Conservation (phyloP, 2,329 filamentous ascomycete species). For the Gnomoniopsis smithogilvyi region DNA sequence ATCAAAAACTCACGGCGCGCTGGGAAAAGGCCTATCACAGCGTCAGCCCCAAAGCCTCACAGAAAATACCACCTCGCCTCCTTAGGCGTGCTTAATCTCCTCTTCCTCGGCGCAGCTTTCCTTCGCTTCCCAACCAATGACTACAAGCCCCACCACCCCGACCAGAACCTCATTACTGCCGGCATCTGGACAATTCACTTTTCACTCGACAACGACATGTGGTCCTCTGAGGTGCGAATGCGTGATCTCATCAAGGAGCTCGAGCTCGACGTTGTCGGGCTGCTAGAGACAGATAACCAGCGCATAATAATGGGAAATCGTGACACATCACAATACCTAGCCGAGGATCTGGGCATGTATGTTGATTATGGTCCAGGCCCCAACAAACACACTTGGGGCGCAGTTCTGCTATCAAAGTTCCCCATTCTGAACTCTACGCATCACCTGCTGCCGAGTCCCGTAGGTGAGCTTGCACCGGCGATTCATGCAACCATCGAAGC, state of each 20-base stretch:
- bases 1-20: constrained; percentile 41
- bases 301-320: constrained; percentile 99
- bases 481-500: constrained; percentile 96
- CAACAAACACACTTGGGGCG: constrained; percentile 98
- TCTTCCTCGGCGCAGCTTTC: constrained; percentile 79
- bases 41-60: constrained; percentile 31
- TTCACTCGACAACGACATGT: constrained; percentile 97
- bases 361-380: constrained; percentile 95
- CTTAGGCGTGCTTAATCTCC: constrained; percentile 71
- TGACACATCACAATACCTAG: constrained; percentile 90
- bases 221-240: constrained; percentile 93
- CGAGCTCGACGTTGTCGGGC: constrained; percentile 96
- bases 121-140: constrained; percentile 90
- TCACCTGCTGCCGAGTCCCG: constrained; percentile 87
- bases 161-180: constrained; percentile 84
- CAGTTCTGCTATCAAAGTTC: constrained; percentile 91
- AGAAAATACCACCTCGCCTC: constrained; percentile 53
- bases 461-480: constrained; percentile 90
- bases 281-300: constrained; percentile 89
- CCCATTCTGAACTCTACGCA: constrained; percentile 97
- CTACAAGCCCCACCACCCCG: constrained; percentile 83
- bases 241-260: constrained; percentile 85
- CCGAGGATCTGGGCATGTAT: constrained; percentile 97
- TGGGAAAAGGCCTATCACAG: constrained; percentile 28
- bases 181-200: constrained; percentile 99